Evolutionary conservation across 306 rosid species (phyloP).

Genomic region (Datisca glomerata): DNA sequence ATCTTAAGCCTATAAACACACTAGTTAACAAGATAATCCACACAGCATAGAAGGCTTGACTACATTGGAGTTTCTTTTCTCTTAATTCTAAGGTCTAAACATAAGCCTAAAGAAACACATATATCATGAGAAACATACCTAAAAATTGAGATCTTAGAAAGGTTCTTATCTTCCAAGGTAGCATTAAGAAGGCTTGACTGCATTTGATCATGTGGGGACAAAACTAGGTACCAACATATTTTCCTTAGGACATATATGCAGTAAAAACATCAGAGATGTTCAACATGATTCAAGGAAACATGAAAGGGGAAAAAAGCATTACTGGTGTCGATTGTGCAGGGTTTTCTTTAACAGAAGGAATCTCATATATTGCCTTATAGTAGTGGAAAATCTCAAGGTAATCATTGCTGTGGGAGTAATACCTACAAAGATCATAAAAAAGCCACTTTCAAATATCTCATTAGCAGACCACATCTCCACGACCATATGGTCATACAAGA

Average conservation of each 20-base stretch:
- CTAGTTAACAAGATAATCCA: too few species aligned
- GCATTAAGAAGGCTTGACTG: constrained; percentile 93
- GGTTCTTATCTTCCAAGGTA: constrained; percentile 74
- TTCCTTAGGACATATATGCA: constrained; percentile 56
- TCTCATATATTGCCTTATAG: constrained; percentile 72
- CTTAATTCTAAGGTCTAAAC: too few species aligned
- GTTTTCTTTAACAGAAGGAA: constrained; percentile 70
- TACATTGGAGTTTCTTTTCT: too few species aligned
- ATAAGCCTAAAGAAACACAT: too few species aligned
- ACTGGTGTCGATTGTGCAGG: constrained; percentile 55
- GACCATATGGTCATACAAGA: too few species aligned
- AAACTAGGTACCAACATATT: constrained; percentile 83
- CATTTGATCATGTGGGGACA: constrained; percentile 77
- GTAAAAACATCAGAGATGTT: constrained; percentile 11
- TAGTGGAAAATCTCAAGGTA: constrained; percentile 82
- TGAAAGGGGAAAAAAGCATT: constrained; percentile 8
- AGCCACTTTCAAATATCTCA: too few species aligned
- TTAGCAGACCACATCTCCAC: too few species aligned
- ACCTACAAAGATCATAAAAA: constrained; percentile 39
- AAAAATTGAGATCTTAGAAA: constrained; percentile 58
- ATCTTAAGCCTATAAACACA: too few species aligned
- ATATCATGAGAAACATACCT: constrained; percentile 24
- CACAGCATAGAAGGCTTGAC: too few species aligned
- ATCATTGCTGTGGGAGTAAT: constrained; percentile 57
- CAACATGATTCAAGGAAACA: not conserved